Conservation (phyloP, 1,284 basidiomycete species). For the Peniophora sp. region DNA sequence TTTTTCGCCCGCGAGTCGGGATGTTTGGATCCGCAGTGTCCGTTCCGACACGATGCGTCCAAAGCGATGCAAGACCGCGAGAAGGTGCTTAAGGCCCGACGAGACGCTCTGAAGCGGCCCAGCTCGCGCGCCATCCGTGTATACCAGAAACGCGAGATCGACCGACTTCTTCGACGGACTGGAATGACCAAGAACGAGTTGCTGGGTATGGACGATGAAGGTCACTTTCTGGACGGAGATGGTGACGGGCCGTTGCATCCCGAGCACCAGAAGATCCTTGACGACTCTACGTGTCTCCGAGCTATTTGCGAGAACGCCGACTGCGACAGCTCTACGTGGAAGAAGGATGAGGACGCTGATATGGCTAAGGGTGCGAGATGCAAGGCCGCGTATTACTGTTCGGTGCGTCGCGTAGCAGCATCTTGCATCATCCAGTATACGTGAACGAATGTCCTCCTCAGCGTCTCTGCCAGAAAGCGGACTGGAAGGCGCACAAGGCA, state of each 20-base stretch:
- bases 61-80: slow-evolving; percentile 8
- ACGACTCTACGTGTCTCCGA: neutral
- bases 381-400: neutral
- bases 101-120: slow-evolving; percentile 2
- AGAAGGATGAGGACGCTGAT: neutral
- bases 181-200: too few relatives aligned
- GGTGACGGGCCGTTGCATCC: neutral
- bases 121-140: neutral
- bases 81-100: slow-evolving; percentile 9
- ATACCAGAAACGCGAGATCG: neutral
- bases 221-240: neutral
- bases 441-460: neutral
- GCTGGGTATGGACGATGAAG: too few relatives aligned
- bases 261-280: neutral
- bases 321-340: neutral
- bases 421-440: neutral
- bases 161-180: too few relatives aligned
- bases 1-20: slow-evolving; percentile 16
- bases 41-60: slow-evolving; percentile 17
- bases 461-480: neutral
- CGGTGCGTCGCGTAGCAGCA: neutral
- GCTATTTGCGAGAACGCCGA: neutral
- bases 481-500: neutral
- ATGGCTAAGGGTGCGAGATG: neutral
- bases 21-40: slow-evolving; percentile 15